These are phyloP conservation scores for Fibroporia radiculosa DNA, from an alignment of 768 basidiomycete genomes.

Conservation along the genomic window DNA sequence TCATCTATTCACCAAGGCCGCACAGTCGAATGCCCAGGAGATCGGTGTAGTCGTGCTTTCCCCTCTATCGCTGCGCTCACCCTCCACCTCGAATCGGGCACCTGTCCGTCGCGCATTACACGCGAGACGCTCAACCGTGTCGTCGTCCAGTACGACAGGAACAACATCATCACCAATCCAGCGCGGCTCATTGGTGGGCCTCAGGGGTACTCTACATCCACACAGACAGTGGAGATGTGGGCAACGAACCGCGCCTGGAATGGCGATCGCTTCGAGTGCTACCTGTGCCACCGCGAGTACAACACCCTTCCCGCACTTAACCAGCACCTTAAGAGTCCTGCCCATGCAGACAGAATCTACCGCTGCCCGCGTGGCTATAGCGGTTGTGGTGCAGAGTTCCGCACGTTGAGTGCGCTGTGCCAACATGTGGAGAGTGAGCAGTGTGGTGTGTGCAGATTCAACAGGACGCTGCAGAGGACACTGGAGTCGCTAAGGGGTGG, in stretches of 20 bases:
- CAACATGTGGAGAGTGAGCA: slow-evolving; percentile 61
- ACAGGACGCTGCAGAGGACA: slow-evolving; percentile 24
- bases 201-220: background rate
- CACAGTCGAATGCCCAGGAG: slow-evolving; percentile 28
- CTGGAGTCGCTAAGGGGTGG: background rate
- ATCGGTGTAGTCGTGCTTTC: slow-evolving; percentile 41
- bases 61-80: slow-evolving; percentile 46
- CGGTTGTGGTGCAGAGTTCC: slow-evolving; percentile 36
- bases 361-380: slow-evolving; percentile 36
- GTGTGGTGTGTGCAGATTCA: slow-evolving; percentile 51
- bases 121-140: slow-evolving; percentile 31
- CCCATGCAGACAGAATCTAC: slow-evolving; percentile 46
- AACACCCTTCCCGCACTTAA: slow-evolving; percentile 40
- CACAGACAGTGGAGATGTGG: slow-evolving; percentile 18
- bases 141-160: slow-evolving; percentile 36
- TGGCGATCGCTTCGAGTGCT: slow-evolving; percentile 48
- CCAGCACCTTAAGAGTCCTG: slow-evolving; percentile 56
- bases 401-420: slow-evolving; percentile 48
- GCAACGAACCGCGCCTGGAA: slow-evolving; percentile 38
- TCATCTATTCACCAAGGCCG: slow-evolving; percentile 43
- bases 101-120: slow-evolving; percentile 43
- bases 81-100: slow-evolving; percentile 57
- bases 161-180: slow-evolving; percentile 49
- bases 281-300: slow-evolving; percentile 45
- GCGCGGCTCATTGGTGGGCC: slow-evolving; percentile 37